phyloP scores from a whole-genome alignment of 805 yeast genomes.

The Candida sanyiensis region DNA sequence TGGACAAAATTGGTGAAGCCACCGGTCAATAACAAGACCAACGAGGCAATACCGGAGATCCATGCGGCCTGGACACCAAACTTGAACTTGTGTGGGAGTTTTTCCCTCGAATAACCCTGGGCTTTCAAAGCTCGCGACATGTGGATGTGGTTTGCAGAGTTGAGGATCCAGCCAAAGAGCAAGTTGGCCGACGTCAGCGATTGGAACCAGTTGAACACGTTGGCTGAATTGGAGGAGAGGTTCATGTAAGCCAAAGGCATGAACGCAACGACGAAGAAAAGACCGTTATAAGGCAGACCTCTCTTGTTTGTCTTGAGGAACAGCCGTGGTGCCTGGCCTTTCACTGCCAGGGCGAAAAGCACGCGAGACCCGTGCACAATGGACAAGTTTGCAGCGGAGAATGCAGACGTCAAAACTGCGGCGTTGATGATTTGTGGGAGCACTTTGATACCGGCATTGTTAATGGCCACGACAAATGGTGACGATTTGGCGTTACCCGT shows the following conservation, averaged over 20 bases:
- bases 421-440: conserved; percentile 35
- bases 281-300: conserved; percentile 31
- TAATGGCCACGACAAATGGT: conserved; percentile 38
- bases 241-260: conserved; percentile 33
- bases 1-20: conserved; percentile 31
- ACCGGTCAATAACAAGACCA: conserved; percentile 29
- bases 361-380: conserved; percentile 29
- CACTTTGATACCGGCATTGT: conserved; percentile 39
- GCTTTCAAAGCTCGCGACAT: conserved; percentile 32
- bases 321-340: conserved; percentile 32
- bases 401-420: conserved; percentile 34
- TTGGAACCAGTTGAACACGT: conserved; percentile 33
- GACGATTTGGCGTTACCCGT: conserved; percentile 30
- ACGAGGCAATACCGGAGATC: conserved; percentile 25
- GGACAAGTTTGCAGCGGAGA: conserved; percentile 32
- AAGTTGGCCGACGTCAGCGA: conserved; percentile 27
- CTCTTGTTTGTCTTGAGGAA: conserved; percentile 28
- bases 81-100: conserved; percentile 29
- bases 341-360: conserved; percentile 32
- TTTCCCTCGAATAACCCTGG: conserved; percentile 31
- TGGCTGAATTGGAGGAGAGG: conserved; percentile 21
- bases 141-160: conserved; percentile 27
- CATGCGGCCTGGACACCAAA: conserved; percentile 28
- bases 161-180: conserved; percentile 28
- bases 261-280: conserved; percentile 24